Conservation (phyloP, 345 rosid species). For the Erysimum cheiranthoides region DNA sequence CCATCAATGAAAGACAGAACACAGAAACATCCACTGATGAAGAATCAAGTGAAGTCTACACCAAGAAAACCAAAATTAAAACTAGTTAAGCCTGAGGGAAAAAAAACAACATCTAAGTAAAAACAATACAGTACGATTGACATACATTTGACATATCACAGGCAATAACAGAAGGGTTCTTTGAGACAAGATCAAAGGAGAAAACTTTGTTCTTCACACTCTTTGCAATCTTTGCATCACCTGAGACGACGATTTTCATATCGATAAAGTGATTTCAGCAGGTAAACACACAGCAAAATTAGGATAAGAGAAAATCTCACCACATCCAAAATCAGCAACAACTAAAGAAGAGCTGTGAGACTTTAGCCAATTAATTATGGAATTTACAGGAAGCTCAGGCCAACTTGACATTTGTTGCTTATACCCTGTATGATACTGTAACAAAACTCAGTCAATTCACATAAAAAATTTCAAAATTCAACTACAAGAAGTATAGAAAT, state of each 20-base stretch:
- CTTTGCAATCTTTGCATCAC: slow-evolving; percentile 86
- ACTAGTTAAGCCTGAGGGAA: not conserved
- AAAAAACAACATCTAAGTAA: not conserved
- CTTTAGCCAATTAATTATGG: slow-evolving; percentile 69
- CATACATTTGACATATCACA: slow-evolving; percentile 93
- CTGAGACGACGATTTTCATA: slow-evolving; percentile 43
- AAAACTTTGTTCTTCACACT: slow-evolving; percentile 85
- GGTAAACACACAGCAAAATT: not conserved
- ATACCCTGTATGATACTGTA: slow-evolving; percentile 95
- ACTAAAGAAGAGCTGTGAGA: slow-evolving; percentile 67
- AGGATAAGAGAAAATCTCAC: slow-evolving; percentile 53
- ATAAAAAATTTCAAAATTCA: not conserved
- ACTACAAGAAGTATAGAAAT: too few species aligned
- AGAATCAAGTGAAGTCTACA: slow-evolving; percentile 76
- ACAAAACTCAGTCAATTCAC: slow-evolving; percentile 14
- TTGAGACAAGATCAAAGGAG: slow-evolving; percentile 92
- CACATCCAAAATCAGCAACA: slow-evolving; percentile 99
- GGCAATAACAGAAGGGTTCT: slow-evolving; percentile 77
- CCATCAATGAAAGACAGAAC: slow-evolving; percentile 97
- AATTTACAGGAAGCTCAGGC: slow-evolving; percentile 92
- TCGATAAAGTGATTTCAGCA: not conserved
- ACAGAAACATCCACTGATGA: slow-evolving; percentile 83
- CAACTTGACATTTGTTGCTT: slow-evolving; percentile 94
- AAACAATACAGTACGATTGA: not conserved
- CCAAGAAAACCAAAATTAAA: slow-evolving; percentile 35